Evolutionary conservation across 179 eudicot species (phyloP).

Genomic region (Drosera spatulata): DNA sequence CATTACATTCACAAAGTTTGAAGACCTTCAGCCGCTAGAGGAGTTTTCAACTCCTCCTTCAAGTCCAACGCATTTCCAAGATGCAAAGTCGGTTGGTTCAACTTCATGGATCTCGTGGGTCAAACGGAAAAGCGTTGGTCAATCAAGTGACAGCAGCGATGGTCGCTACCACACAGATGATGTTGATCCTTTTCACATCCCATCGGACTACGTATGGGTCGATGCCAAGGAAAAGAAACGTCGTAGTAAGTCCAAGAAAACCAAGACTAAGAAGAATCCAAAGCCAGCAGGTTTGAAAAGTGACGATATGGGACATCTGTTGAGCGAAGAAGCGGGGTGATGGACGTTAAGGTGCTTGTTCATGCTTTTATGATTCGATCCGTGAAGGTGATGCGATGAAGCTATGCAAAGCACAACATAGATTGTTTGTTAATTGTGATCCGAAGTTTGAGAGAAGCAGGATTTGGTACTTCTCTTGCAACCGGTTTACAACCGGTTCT

Average conservation of each 20-base stretch:
- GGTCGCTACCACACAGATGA: conserved; percentile 50
- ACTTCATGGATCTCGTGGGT: conserved; percentile 87
- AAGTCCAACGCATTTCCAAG: conserved; percentile 69
- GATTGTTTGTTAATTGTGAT: no score
- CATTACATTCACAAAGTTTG: conserved; percentile 87
- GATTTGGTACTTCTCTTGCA: no score
- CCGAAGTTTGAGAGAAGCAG: no score
- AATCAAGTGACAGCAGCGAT: conserved; percentile 38
- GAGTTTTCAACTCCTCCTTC: conserved; percentile 87
- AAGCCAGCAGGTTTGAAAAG: no score
- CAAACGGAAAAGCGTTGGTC: conserved; percentile 45
- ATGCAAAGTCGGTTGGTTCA: conserved; percentile 52
- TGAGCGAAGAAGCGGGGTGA: no score
- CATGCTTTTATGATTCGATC: no score
- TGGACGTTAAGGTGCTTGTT: no score
- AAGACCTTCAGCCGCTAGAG: conserved; percentile 70
- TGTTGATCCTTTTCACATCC: conserved; percentile 73
- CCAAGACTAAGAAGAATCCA: conserved; percentile 42
- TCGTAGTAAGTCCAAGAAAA: conserved; percentile 74
- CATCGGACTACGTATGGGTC: conserved; percentile 79
- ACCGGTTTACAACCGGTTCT: no score
- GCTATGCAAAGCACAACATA: no score
- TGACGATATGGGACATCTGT: no score
- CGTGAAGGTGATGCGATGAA: no score
- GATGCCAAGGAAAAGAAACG: conserved; percentile 86